These are phyloP conservation scores for Batkoa obscura DNA, from an alignment of 371 early-diverging fungal species.

Conservation along the genomic window DNA sequence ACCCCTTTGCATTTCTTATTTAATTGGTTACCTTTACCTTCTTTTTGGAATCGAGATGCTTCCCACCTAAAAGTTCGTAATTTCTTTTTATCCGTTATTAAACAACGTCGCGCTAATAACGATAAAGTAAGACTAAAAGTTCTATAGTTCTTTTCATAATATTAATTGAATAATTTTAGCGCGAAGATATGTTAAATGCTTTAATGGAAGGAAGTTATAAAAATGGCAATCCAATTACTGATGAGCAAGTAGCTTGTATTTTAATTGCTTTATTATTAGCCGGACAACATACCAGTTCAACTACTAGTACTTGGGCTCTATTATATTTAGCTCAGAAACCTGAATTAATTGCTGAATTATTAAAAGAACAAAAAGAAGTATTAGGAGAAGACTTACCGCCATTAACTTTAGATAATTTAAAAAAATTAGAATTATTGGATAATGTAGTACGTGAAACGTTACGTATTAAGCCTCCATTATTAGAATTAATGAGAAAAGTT, in stretches of 20 bases:
- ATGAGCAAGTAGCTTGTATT: conserved; percentile 75
- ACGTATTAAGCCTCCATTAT: conserved; percentile 84
- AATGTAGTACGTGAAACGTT: conserved; percentile 72
- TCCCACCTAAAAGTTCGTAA: conserved; percentile 69
- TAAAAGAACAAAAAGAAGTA: conserved; percentile 37
- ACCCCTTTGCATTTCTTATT: conserved; percentile 88
- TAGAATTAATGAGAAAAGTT: conserved; percentile 84
- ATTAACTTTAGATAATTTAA: conserved; percentile 55
- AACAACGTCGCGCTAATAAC: conserved; percentile 42
- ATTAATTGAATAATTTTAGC: not conserved
- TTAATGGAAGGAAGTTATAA: conserved; percentile 76
- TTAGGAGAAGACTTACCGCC: conserved; percentile 33
- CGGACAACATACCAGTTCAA: conserved; percentile 90
- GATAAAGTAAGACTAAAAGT: conserved; percentile 17
- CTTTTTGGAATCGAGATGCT: conserved; percentile 62
- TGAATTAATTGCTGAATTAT: conserved; percentile 18
- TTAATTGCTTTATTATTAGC: conserved; percentile 92
- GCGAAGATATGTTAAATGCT: conserved; percentile 56
- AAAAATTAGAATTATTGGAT: conserved; percentile 57
- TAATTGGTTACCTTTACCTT: conserved; percentile 58
- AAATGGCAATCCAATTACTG: conserved; percentile 55
- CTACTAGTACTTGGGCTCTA: conserved; percentile 82
- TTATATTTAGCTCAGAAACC: conserved; percentile 70
- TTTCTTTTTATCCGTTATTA: conserved; percentile 62
- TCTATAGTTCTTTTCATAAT: not conserved